Percentiles rank a stretch among this genome's conserved stretches.
phyloP scores from a whole-genome alignment of 257 asterid genomes.

The Mitragyna speciosa region DNA sequence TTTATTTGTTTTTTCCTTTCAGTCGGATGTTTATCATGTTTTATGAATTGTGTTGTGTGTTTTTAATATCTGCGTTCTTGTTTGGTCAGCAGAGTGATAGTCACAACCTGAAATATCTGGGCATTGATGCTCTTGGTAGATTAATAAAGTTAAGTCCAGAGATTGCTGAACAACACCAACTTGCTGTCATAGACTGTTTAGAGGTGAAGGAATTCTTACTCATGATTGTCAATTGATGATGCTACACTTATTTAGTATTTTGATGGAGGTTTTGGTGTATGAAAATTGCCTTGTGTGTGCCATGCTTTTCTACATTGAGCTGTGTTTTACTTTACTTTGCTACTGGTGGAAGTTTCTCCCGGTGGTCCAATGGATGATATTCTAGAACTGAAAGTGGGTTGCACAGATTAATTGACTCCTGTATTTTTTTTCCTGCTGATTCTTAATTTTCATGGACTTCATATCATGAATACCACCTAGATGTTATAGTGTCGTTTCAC shows the following conservation, averaged over 20 bases:
- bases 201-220: constrained; percentile 55
- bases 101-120: constrained; percentile 96
- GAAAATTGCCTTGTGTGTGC: background rate
- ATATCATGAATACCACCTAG: background rate
- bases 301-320: background rate
- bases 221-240: background rate
- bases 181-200: constrained; percentile 95
- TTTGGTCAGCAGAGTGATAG: constrained; percentile 79
- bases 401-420: background rate
- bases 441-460: background rate
- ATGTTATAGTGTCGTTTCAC: background rate
- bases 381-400: background rate
- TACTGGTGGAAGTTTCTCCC: background rate
- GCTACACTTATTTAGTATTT: no score
- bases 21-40: constrained; percentile 11
- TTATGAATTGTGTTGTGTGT: background rate
- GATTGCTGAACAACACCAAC: constrained; percentile 95
- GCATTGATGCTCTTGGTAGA: constrained; percentile 96
- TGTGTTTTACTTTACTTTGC: no score
- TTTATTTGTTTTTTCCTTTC: constrained; percentile 11
- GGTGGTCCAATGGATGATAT: background rate
- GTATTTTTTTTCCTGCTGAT: background rate
- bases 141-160: constrained; percentile 92
- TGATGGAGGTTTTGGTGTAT: background rate
- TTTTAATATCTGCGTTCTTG: constrained; percentile 18